These are phyloP conservation scores for Primulina tabacum DNA, from an alignment of 257 asterid genomes.

Conservation along the genomic window DNA sequence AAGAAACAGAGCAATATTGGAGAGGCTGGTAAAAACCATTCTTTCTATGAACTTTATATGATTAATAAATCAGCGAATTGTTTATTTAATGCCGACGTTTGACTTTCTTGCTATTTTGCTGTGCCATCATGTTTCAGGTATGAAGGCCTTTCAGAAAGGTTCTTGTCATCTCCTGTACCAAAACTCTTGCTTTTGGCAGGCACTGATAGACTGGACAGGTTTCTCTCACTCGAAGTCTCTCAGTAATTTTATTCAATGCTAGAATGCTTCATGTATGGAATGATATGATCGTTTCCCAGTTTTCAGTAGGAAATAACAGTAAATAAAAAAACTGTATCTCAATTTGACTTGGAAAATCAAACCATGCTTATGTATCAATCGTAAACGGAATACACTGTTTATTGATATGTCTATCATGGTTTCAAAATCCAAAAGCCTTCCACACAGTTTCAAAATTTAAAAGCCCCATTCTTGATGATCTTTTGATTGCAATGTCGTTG, in stretches of 20 bases:
- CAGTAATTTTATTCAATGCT: not conserved
- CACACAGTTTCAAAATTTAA: no score
- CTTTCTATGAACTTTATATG: slow-evolving; percentile 3
- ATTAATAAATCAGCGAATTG: not conserved
- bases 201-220: slow-evolving; percentile 98
- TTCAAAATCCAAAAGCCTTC: no score
- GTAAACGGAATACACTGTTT: no score
- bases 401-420: no score
- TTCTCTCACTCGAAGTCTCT: slow-evolving; percentile 18
- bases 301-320: not conserved
- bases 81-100: slow-evolving; percentile 6
- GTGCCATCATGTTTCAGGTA: slow-evolving; percentile 59
- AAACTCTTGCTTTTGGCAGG: slow-evolving; percentile 96
- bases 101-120: not conserved
- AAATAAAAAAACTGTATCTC: no score
- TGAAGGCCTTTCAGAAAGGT: slow-evolving; percentile 94
- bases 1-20: slow-evolving; percentile 91
- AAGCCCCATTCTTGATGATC: no score
- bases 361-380: no score
- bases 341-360: no score
- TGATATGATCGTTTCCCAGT: not conserved
- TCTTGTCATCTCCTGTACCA: slow-evolving; percentile 76
- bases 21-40: slow-evolving; percentile 71
- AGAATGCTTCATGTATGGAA: not conserved
- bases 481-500: no score